Evolutionary conservation across 2,329 filamentous ascomycete genomes (phyloP).

Genomic region (Pezicula neosporulosa): DNA sequence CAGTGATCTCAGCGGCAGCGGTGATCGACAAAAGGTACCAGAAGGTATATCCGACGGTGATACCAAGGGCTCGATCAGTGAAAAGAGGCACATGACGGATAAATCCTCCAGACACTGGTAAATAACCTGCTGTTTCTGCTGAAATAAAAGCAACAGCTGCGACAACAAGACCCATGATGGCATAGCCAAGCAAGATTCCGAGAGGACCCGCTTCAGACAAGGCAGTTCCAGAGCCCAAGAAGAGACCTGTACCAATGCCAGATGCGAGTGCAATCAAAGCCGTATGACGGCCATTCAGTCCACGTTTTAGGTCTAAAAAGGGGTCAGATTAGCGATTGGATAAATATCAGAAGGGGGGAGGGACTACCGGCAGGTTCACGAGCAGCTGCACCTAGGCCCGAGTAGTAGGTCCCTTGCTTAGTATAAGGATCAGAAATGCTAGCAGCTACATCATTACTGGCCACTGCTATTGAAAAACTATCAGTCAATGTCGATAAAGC

Average conservation of each 20-base stretch:
- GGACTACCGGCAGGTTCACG: background rate
- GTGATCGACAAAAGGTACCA: constrained; percentile 33
- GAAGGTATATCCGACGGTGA: constrained; percentile 1
- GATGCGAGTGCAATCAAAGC: constrained; percentile 38
- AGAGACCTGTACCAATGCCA: constrained; percentile 41
- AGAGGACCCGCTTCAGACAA: constrained; percentile 38
- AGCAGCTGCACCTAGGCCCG: background rate
- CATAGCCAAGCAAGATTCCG: constrained; percentile 36
- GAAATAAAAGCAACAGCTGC: constrained; percentile 40
- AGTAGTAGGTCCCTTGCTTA: background rate
- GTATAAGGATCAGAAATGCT: background rate
- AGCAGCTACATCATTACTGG: background rate
- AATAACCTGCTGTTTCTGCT: constrained; percentile 34
- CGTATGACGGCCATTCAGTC: constrained; percentile 35
- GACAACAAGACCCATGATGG: constrained; percentile 41
- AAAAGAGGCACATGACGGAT: constrained; percentile 1
- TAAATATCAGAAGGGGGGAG: background rate
- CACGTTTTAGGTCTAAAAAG: background rate
- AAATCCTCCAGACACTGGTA: constrained; percentile 31
- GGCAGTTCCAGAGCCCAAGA: constrained; percentile 39
- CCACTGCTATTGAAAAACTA: background rate
- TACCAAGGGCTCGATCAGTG: constrained; percentile 1
- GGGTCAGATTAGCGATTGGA: background rate
- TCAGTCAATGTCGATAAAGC: background rate
- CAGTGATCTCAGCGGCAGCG: constrained; percentile 56